phyloP scores from a whole-genome alignment of 176 grass and related monocot genomes.

The Puccinellia tenuiflora region DNA sequence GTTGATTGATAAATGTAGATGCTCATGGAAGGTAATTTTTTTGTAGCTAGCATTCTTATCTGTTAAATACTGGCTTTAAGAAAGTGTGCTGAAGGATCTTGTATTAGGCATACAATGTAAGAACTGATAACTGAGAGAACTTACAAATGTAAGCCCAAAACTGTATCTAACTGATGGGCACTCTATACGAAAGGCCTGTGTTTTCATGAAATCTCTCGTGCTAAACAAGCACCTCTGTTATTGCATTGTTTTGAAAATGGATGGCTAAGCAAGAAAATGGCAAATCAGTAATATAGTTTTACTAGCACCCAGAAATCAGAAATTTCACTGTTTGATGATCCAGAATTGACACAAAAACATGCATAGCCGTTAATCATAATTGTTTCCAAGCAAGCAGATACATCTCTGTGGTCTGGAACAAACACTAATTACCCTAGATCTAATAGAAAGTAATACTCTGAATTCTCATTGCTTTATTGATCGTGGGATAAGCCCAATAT shows the following conservation, averaged over 20 bases:
- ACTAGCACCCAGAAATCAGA: not conserved
- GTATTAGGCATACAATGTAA: not conserved
- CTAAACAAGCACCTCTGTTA: not conserved
- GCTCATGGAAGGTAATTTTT: not conserved
- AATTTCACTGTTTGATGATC: not conserved
- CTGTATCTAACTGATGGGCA: not conserved
- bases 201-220: not conserved
- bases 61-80: not conserved
- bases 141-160: not conserved
- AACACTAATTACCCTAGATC: no score
- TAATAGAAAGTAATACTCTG: no score
- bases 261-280: not conserved
- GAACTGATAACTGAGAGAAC: not conserved
- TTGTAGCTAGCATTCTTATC: not conserved
- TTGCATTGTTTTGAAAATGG: not conserved
- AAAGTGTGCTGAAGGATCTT: not conserved
- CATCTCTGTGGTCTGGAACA: not conserved
- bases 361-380: not conserved
- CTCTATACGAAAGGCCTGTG: not conserved
- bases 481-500: no score
- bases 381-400: not conserved
- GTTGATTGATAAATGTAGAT: slow-evolving; percentile 16
- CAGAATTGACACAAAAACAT: not conserved
- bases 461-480: no score
- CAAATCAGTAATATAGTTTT: not conserved